Percentiles rank a stretch among this genome's conserved stretches.
phyloP scores from a whole-genome alignment of 306 rosid genomes.

The Cicer bijugum region DNA sequence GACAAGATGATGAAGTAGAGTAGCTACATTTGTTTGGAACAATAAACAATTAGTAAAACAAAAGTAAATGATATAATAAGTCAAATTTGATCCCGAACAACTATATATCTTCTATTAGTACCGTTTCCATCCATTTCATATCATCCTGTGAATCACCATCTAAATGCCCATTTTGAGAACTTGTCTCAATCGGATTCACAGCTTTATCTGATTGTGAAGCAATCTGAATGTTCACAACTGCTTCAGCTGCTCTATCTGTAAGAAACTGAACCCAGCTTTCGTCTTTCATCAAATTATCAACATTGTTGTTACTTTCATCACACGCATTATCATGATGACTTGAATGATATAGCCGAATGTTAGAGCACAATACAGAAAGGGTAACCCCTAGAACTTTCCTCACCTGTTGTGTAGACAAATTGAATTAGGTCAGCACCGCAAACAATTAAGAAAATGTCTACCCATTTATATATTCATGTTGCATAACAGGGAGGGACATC shows the following conservation, averaged over 20 bases:
- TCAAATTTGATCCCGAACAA: constrained; percentile 34
- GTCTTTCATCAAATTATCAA: constrained; percentile 59
- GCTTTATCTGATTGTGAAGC: constrained; percentile 68
- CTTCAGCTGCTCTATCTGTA: constrained; percentile 65
- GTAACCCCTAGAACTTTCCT: constrained; percentile 92
- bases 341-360: constrained; percentile 78
- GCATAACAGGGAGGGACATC: constrained; percentile 14
- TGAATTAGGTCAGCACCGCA: constrained; percentile 43
- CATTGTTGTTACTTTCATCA: constrained; percentile 48
- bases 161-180: constrained; percentile 67
- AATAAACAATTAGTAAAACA: constrained; percentile 41
- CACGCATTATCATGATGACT: constrained; percentile 51
- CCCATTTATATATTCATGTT: constrained; percentile 3
- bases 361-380: constrained; percentile 87
- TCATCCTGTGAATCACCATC: constrained; percentile 85
- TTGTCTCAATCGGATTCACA: constrained; percentile 50
- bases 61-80: constrained; percentile 41
- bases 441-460: constrained; percentile 29
- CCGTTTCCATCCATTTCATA: constrained; percentile 99
- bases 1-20: constrained; percentile 88
- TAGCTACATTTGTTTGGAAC: constrained; percentile 62
- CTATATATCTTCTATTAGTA: constrained; percentile 43
- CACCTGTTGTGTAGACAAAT: constrained; percentile 63
- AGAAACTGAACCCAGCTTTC: constrained; percentile 75
- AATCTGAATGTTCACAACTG: constrained; percentile 76